phyloP scores from a whole-genome alignment of 306 rosid species.

The Quercus ilex region DNA sequence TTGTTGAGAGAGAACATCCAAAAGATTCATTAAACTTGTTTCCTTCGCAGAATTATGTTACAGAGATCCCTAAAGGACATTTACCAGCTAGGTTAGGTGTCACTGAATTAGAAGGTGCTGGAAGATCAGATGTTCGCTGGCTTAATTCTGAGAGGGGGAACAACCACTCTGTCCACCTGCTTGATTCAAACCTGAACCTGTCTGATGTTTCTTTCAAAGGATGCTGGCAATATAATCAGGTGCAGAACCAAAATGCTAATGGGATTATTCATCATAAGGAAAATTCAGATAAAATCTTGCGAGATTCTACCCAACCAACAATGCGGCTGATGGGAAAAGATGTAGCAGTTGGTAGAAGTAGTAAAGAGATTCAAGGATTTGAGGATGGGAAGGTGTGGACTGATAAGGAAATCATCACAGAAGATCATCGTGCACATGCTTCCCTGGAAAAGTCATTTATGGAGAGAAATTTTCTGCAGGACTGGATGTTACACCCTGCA shows the following conservation, averaged over 20 bases:
- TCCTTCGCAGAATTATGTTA: constrained; percentile 33
- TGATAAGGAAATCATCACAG: constrained; percentile 48
- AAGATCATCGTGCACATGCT: constrained; percentile 36
- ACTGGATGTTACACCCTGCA: constrained; percentile 36
- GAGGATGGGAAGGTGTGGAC: constrained; percentile 61
- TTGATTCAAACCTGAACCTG: constrained; percentile 37
- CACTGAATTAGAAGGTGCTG: constrained; percentile 40
- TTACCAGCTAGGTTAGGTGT: constrained; percentile 59
- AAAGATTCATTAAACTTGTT: constrained; percentile 41
- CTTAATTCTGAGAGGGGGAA: constrained; percentile 41
- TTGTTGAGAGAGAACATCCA: constrained; percentile 44
- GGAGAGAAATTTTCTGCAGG: constrained; percentile 49
- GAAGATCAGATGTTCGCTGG: constrained; percentile 44
- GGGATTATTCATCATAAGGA: constrained; percentile 40
- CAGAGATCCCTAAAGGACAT: constrained; percentile 26
- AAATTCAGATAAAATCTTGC: constrained; percentile 36
- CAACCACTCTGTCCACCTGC: constrained; percentile 33
- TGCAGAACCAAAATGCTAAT: constrained; percentile 37
- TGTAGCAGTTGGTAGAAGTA: constrained; percentile 83
- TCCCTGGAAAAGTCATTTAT: constrained; percentile 29
- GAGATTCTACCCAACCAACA: constrained; percentile 63
- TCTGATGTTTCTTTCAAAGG: constrained; percentile 35
- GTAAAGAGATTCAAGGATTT: constrained; percentile 47
- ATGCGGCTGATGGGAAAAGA: constrained; percentile 99
- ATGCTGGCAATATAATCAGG: constrained; percentile 40